A percentile compares a stretch with the other conserved stretches of the same genome.
phyloP scores from a whole-genome alignment of 78 protist species.

The Protostelium mycophagum region DNA sequence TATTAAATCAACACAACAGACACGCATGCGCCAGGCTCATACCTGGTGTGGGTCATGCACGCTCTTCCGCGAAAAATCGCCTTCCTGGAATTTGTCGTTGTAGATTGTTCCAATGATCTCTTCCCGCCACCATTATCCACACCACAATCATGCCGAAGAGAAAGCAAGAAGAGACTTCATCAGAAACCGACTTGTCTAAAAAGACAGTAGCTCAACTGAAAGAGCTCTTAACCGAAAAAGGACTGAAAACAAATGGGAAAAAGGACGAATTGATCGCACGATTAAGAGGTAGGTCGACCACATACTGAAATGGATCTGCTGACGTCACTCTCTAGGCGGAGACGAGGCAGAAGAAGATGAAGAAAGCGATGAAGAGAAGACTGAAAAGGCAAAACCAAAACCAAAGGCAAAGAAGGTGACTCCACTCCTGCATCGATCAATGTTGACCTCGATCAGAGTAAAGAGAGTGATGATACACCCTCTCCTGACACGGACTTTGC shows the following conservation, averaged over 20 bases:
- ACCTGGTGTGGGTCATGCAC: no score
- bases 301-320: slow-evolving; percentile 1
- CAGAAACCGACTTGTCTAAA: background rate
- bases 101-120: no score
- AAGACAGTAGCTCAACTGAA: background rate
- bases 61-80: no score
- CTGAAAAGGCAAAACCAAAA: background rate
- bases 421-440: background rate
- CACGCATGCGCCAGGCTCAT: no score
- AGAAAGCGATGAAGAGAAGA: slow-evolving; percentile 32
- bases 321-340: slow-evolving; percentile 18
- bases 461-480: background rate
- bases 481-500: background rate
- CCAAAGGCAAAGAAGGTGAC: slow-evolving; percentile 2
- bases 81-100: no score
- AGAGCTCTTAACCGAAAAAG: background rate
- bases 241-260: slow-evolving; percentile 4
- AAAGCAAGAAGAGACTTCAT: no score
- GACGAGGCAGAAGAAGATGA: slow-evolving; percentile 17
- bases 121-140: no score
- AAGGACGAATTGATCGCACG: slow-evolving; percentile 14
- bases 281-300: slow-evolving; percentile 7
- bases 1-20: no score
- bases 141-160: background rate
- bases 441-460: background rate